These are phyloP conservation scores for Ceratocystis albifundus DNA, from an alignment of 2,329 filamentous ascomycete species.

Conservation along the genomic window DNA sequence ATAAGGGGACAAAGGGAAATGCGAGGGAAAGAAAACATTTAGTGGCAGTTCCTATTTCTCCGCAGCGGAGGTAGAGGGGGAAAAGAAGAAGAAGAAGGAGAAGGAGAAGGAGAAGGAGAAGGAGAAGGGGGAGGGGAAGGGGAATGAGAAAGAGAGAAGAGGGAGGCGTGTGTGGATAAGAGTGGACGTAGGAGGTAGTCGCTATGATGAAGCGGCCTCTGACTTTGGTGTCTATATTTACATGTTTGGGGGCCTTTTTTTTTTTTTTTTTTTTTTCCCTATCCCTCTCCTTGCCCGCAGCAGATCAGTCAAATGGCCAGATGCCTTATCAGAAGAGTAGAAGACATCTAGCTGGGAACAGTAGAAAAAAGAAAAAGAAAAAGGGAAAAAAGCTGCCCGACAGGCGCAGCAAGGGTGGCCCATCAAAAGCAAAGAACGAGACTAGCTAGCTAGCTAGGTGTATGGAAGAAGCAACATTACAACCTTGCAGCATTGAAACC, in stretches of 20 bases:
- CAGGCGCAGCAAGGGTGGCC: not conserved
- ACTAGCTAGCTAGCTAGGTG: not conserved
- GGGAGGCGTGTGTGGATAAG: not conserved
- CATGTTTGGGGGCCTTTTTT: not conserved
- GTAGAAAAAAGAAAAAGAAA: not conserved
- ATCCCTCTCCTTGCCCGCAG: not conserved
- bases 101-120: not conserved
- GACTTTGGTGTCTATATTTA: not conserved
- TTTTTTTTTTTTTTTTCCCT: not conserved
- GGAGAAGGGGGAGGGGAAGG: not conserved
- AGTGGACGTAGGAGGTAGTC: not conserved
- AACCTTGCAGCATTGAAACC: constrained; percentile 4
- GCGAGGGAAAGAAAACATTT: not conserved
- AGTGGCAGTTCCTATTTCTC: constrained; percentile 7
- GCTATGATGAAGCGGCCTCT: not conserved
- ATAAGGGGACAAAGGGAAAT: not conserved
- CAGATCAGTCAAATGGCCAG: not conserved
- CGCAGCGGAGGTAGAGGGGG: not conserved
- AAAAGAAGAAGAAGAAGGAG: not conserved
- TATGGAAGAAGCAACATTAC: not conserved
- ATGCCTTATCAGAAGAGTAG: constrained; percentile 4
- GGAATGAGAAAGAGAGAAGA: not conserved
- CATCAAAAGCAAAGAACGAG: not conserved
- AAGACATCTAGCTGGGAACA: not conserved
- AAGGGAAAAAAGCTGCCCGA: not conserved